These are phyloP conservation scores for Pythium monospermum DNA, from an alignment of 352 stramenopile genomes.

Conservation along the genomic window DNA sequence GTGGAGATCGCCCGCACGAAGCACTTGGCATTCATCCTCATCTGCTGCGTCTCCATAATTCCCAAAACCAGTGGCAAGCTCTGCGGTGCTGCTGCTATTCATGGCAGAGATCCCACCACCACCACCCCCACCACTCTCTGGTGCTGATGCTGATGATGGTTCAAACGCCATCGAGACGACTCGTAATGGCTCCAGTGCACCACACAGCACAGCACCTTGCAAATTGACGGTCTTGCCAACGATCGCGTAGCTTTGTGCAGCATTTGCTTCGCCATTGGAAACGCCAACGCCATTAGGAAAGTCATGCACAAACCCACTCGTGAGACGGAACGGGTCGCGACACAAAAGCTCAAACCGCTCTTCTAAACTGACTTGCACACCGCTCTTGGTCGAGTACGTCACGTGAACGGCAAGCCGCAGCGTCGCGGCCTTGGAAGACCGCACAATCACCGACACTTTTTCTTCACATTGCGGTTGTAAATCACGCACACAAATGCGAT, in stretches of 20 bases:
- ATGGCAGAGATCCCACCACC: too few species aligned
- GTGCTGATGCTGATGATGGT: slow-evolving; percentile 5
- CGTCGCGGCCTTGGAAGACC: slow-evolving; percentile 34
- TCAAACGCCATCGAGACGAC: slow-evolving; percentile 58
- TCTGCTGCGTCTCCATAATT: background rate
- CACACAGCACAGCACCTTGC: slow-evolving; percentile 47
- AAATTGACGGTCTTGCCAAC: slow-evolving; percentile 64
- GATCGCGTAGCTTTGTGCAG: slow-evolving; percentile 41
- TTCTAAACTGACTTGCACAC: slow-evolving; percentile 57
- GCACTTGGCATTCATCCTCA: slow-evolving; percentile 22
- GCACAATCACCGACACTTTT: slow-evolving; percentile 52
- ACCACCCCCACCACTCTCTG: too few species aligned
- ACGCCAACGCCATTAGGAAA: slow-evolving; percentile 45
- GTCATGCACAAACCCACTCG: slow-evolving; percentile 55
- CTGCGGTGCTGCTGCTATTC: slow-evolving; percentile 12
- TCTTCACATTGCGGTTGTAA: slow-evolving; percentile 36
- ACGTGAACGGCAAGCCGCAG: slow-evolving; percentile 46
- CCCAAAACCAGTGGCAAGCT: slow-evolving; percentile 46
- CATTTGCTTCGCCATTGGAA: slow-evolving; percentile 11
- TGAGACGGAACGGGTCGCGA: slow-evolving; percentile 53
- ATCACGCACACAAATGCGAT: slow-evolving; percentile 36
- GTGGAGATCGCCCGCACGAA: slow-evolving; percentile 53
- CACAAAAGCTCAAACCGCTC: slow-evolving; percentile 64
- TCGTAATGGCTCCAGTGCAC: slow-evolving; percentile 41
- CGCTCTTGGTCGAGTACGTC: slow-evolving; percentile 60